Percentiles rank a stretch among this genome's conserved stretches.
Conservation (phyloP, 1,284 basidiomycete genomes). For the Limonomyces culmigenus region DNA sequence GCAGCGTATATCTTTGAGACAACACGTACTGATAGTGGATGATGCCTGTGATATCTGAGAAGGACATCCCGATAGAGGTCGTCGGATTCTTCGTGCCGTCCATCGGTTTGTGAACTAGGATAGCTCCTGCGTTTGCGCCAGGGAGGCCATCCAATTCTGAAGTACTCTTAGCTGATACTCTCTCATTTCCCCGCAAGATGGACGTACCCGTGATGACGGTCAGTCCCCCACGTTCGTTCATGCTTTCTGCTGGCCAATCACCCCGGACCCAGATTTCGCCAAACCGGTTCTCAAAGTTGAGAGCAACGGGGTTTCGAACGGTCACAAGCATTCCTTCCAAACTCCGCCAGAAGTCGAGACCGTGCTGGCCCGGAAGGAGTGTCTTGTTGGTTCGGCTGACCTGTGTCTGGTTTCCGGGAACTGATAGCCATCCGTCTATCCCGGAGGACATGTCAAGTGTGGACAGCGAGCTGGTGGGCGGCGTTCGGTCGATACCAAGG, state of each 20-base stretch:
- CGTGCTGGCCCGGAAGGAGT: constrained; percentile 31
- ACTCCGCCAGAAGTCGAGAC: constrained; percentile 51
- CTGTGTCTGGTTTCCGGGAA: constrained; percentile 35
- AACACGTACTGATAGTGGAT: constrained; percentile 31
- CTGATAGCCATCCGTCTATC: constrained; percentile 33
- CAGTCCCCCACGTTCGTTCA: constrained; percentile 40
- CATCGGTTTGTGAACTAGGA: constrained; percentile 35
- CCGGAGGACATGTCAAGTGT: constrained; percentile 27
- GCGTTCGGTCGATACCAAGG: constrained; percentile 35
- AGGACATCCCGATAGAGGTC: constrained; percentile 26
- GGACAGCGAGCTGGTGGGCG: constrained; percentile 32
- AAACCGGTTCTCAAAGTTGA: constrained; percentile 33
- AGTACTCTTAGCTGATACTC: not conserved
- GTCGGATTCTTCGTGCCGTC: constrained; percentile 37
- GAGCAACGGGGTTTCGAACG: constrained; percentile 28
- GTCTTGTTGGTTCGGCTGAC: constrained; percentile 28
- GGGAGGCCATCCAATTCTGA: constrained; percentile 28
- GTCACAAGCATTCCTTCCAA: constrained; percentile 44
- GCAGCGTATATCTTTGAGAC: not conserved
- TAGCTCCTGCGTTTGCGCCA: constrained; percentile 39
- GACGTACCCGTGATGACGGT: constrained; percentile 30
- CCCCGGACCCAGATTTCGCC: constrained; percentile 46
- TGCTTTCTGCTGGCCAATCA: constrained; percentile 36
- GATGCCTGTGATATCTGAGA: constrained; percentile 39
- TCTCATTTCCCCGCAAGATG: not conserved